phyloP scores from a whole-genome alignment of 2,329 filamentous ascomycete species.

The Pseudocercospora eumusae region DNA sequence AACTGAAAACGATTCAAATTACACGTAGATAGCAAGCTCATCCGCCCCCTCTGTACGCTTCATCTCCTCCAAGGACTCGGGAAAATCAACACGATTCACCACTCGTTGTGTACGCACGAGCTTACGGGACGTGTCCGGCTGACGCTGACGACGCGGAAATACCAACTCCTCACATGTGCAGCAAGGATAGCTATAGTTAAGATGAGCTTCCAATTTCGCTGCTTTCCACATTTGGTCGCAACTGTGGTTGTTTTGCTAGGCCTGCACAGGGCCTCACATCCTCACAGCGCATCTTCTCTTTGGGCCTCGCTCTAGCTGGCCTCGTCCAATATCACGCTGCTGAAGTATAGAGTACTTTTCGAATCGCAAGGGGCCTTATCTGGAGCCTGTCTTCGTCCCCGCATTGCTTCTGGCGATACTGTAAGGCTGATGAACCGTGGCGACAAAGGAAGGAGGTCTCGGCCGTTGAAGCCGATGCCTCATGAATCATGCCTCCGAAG shows the following conservation, averaged over 20 bases:
- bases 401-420: neutral
- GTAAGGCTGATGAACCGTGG: too few species aligned
- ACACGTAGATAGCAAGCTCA: neutral
- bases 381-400: neutral
- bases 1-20: neutral
- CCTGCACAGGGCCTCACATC: too few species aligned
- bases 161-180: neutral
- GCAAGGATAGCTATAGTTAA: slow-evolving; percentile 3
- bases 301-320: neutral
- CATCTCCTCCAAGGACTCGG: neutral
- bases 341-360: neutral
- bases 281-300: neutral
- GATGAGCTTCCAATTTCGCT: neutral
- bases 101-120: too few species aligned
- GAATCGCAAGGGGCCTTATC: neutral
- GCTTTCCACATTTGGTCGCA: neutral
- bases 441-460: neutral
- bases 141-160: neutral
- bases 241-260: neutral
- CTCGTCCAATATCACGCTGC: neutral
- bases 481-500: neutral
- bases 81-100: neutral
- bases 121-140: neutral
- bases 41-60: neutral
- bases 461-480: neutral